These are phyloP conservation scores for Daldinia caldariorum DNA, from an alignment of 495 filamentous ascomycete genomes.

Conservation along the genomic window DNA sequence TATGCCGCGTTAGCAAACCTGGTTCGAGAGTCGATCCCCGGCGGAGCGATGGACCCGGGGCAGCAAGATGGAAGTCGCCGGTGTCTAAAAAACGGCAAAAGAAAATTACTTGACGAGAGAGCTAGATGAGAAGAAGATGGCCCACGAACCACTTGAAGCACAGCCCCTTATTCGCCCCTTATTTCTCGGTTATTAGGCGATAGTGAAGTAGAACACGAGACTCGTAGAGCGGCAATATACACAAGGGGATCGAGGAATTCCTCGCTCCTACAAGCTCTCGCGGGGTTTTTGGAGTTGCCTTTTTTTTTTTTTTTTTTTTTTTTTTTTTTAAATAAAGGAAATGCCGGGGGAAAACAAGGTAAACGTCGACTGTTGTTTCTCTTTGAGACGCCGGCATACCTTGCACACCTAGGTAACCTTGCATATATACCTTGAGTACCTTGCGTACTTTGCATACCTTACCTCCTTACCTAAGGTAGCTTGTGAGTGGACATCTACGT, in stretches of 20 bases:
- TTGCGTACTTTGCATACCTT: constrained; percentile 1
- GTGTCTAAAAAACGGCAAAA: constrained; percentile 10
- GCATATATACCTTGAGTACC: neutral
- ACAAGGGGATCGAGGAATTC: neutral
- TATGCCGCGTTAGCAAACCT: constrained; percentile 37
- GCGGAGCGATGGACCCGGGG: constrained; percentile 24
- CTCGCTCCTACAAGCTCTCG: neutral
- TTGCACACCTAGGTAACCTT: neutral
- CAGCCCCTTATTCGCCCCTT: constrained; percentile 3
- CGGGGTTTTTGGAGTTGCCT: neutral
- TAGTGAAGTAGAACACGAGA: constrained; percentile 10
- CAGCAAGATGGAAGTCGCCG: constrained; percentile 12
- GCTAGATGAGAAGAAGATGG: constrained; percentile 13
- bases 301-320: too few relatives aligned
- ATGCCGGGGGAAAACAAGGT: constrained; percentile 2
- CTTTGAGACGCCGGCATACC: constrained; percentile 3
- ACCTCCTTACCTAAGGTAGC: neutral
- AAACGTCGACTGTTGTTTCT: constrained; percentile 11
- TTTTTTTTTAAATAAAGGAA: too few relatives aligned
- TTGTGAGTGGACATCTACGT: constrained; percentile 1
- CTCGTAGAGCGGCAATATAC: constrained; percentile 6
- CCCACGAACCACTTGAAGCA: constrained; percentile 13
- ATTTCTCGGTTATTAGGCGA: constrained; percentile 10
- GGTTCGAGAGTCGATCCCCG: constrained; percentile 34
- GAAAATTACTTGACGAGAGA: constrained; percentile 25